Evolutionary conservation across 2,329 filamentous ascomycete genomes (phyloP).

Genomic region (Macrophomina pseudophaseolina): DNA sequence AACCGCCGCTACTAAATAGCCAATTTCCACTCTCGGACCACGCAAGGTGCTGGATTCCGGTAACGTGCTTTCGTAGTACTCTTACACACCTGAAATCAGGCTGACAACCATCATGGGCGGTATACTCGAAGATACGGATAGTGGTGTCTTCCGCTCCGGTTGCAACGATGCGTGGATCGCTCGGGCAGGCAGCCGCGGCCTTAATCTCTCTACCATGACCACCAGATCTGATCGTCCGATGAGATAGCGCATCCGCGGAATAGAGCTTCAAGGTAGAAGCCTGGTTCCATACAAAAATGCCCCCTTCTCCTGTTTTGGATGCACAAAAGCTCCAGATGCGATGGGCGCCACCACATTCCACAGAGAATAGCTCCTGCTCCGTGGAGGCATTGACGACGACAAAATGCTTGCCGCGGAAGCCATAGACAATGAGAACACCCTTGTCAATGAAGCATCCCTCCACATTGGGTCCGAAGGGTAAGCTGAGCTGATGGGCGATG

Average conservation of each 20-base stretch:
- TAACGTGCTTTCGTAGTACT: conserved; percentile 76
- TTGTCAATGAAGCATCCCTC: conserved; percentile 70
- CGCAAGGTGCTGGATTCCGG: conserved; percentile 79
- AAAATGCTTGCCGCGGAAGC: conserved; percentile 81
- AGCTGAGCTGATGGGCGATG: conserved; percentile 69
- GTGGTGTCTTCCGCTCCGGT: conserved; percentile 74
- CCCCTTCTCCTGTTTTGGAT: conserved; percentile 39
- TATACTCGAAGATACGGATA: conserved; percentile 72
- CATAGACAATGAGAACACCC: conserved; percentile 71
- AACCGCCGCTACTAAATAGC: conserved; percentile 84
- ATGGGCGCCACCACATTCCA: conserved; percentile 86
- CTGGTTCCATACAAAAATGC: conserved; percentile 76
- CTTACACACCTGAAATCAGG: conserved; percentile 56
- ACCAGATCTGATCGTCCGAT: conserved; percentile 65
- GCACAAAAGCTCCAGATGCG: conserved; percentile 70
- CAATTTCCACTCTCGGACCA: conserved; percentile 72
- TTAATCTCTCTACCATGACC: conserved; percentile 89
- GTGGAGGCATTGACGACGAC: conserved; percentile 78
- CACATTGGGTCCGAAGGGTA: conserved; percentile 76
- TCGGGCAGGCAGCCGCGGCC: conserved; percentile 55
- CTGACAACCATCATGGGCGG: conserved; percentile 34
- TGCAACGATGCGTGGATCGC: conserved; percentile 55
- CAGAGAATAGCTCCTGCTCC: conserved; percentile 70
- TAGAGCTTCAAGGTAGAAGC: conserved; percentile 60
- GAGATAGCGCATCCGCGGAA: conserved; percentile 48